phyloP scores from a whole-genome alignment of 805 yeast genomes.

The Candida ipomoeae region DNA sequence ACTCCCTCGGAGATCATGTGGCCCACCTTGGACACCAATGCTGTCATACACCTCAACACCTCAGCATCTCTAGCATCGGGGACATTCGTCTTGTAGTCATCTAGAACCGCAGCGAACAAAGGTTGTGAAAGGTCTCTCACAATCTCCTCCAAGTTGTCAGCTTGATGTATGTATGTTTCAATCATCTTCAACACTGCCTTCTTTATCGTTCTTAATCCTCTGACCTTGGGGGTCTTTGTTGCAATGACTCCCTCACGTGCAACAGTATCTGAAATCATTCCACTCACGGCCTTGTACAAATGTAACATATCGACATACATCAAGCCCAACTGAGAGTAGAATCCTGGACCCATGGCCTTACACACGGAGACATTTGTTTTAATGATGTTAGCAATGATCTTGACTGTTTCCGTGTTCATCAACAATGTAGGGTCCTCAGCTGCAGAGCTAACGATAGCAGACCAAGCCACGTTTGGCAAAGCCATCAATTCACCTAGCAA shows the following conservation, averaged over 20 bases:
- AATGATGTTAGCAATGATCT: slow-evolving; percentile 86
- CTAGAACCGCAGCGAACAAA: slow-evolving; percentile 76
- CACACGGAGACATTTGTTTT: slow-evolving; percentile 96
- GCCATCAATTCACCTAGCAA: slow-evolving; percentile 77
- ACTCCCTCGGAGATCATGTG: slow-evolving; percentile 86
- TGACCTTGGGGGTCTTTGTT: slow-evolving; percentile 89
- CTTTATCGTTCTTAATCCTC: slow-evolving; percentile 93
- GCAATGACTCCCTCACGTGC: slow-evolving; percentile 81
- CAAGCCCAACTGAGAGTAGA: slow-evolving; percentile 78
- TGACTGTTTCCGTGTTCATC: slow-evolving; percentile 77
- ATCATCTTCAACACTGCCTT: slow-evolving; percentile 87
- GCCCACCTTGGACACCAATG: slow-evolving; percentile 84
- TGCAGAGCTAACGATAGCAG: slow-evolving; percentile 79
- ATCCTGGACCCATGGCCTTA: slow-evolving; percentile 88
- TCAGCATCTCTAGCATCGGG: slow-evolving; percentile 98
- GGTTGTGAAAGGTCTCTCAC: slow-evolving; percentile 81
- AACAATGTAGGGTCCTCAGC: slow-evolving; percentile 77
- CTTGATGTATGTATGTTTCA: slow-evolving; percentile 83
- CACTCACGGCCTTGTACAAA: slow-evolving; percentile 81
- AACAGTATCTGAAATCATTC: slow-evolving; percentile 77
- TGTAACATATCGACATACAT: slow-evolving; percentile 89
- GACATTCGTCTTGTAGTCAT: slow-evolving; percentile 82
- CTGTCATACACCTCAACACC: slow-evolving; percentile 90
- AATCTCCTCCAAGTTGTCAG: slow-evolving; percentile 80
- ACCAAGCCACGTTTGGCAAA: slow-evolving; percentile 94